phyloP scores from a whole-genome alignment of 2,329 filamentous ascomycete species.

The Penicillium capsulatum region DNA sequence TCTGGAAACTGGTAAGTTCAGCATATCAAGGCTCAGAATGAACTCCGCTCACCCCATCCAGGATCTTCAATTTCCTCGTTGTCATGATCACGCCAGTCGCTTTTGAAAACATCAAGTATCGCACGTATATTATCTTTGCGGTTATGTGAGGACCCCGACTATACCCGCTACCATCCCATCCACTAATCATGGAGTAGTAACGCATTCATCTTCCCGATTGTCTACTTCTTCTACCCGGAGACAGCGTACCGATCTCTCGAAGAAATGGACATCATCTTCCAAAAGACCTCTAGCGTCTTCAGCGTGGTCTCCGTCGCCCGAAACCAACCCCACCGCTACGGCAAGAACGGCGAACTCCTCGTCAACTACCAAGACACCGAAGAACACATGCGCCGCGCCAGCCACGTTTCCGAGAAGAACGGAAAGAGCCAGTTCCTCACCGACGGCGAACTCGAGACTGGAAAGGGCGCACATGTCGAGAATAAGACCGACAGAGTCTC shows the following conservation, averaged over 20 bases:
- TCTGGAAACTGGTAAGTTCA: slow-evolving; percentile 16
- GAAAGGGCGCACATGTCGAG: slow-evolving; percentile 20
- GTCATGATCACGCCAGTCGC: slow-evolving; percentile 62
- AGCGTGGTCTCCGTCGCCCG: slow-evolving; percentile 49
- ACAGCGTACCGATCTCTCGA: slow-evolving; percentile 58
- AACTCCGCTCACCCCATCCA: background rate
- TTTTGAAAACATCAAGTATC: slow-evolving; percentile 51
- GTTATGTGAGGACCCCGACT: slow-evolving; percentile 37
- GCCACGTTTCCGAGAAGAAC: slow-evolving; percentile 19
- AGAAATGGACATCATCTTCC: slow-evolving; percentile 64
- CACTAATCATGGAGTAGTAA: slow-evolving; percentile 28
- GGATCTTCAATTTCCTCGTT: slow-evolving; percentile 57
- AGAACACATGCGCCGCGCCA: slow-evolving; percentile 31
- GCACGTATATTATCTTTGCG: slow-evolving; percentile 53
- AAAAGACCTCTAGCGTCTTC: slow-evolving; percentile 48
- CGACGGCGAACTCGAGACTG: slow-evolving; percentile 16
- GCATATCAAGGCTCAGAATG: background rate
- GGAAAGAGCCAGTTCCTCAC: slow-evolving; percentile 5
- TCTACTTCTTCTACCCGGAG: slow-evolving; percentile 59
- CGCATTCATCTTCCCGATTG: slow-evolving; percentile 50
- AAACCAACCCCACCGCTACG: slow-evolving; percentile 52
- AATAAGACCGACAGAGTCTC: slow-evolving; percentile 15
- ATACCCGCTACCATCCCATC: slow-evolving; percentile 26
- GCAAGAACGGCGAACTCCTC: slow-evolving; percentile 54
- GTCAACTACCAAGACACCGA: slow-evolving; percentile 48